These are phyloP conservation scores for Dimargaris cristalligena DNA, from an alignment of 192 early-diverging fungal species.

Conservation along the genomic window DNA sequence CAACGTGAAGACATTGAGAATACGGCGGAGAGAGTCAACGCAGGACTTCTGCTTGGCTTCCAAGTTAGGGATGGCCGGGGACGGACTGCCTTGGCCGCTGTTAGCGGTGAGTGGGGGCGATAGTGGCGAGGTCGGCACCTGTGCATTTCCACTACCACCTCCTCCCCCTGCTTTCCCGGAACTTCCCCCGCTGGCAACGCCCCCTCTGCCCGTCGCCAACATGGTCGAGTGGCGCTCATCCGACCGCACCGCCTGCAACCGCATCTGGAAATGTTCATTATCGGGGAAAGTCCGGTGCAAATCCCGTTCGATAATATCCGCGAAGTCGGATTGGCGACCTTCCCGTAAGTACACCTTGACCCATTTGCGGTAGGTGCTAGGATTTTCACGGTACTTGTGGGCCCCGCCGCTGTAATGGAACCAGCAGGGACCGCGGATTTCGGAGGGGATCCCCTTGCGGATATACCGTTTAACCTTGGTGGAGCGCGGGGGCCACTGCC, in stretches of 20 bases:
- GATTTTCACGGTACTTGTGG: constrained; percentile 31
- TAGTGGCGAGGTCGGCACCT: background rate
- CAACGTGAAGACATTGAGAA: constrained; percentile 51
- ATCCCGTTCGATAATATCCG: constrained; percentile 50
- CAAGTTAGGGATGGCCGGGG: background rate
- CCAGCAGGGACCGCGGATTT: constrained; percentile 46
- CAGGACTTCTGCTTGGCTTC: constrained; percentile 10
- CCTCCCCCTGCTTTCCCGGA: no score
- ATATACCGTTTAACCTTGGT: constrained; percentile 51
- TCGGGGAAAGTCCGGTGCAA: constrained; percentile 63
- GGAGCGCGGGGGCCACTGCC: constrained; percentile 23
- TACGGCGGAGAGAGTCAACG: constrained; percentile 35
- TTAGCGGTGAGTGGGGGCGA: no score
- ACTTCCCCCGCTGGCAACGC: no score
- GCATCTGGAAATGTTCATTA: constrained; percentile 47
- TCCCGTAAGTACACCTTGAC: constrained; percentile 25
- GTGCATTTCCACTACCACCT: no score
- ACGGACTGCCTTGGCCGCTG: no score
- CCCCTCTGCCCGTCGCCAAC: constrained; percentile 20
- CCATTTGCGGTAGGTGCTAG: constrained; percentile 31
- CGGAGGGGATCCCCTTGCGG: constrained; percentile 60
- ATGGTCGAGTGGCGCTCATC: constrained; percentile 26
- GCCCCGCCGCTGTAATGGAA: constrained; percentile 56
- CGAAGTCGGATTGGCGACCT: constrained; percentile 38
- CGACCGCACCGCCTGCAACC: constrained; percentile 15